phyloP scores from a whole-genome alignment of 2,329 filamentous ascomycete species.

The Cordyceps fumosorosea region DNA sequence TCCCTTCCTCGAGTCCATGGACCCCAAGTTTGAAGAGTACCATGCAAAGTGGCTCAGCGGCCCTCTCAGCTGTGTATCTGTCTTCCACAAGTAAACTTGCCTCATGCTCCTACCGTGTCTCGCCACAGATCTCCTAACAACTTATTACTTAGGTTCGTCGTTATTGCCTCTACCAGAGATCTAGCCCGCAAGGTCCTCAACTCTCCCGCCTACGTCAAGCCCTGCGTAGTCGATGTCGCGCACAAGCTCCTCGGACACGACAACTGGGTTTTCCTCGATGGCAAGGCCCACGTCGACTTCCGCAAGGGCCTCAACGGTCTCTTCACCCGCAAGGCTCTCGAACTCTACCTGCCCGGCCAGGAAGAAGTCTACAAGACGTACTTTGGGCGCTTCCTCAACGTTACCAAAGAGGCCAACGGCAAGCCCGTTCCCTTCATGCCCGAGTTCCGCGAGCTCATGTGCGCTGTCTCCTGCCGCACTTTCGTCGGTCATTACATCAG shows the following conservation, averaged over 20 bases:
- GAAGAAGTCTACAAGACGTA: conserved; percentile 87
- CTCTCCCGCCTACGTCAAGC: conserved; percentile 85
- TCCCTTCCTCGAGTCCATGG: conserved; percentile 87
- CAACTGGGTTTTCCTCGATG: conserved; percentile 97
- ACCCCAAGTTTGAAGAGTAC: conserved; percentile 89
- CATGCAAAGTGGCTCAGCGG: conserved; percentile 88
- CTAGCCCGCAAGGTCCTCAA: conserved; percentile 97
- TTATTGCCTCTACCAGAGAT: conserved; percentile 91
- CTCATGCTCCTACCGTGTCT: background rate
- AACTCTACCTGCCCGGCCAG: conserved; percentile 83
- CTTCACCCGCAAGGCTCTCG: conserved; percentile 86
- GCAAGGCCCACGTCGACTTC: conserved; percentile 91
- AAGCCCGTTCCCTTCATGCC: conserved; percentile 84
- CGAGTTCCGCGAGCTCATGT: conserved; percentile 90
- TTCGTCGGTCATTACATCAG: conserved; percentile 95
- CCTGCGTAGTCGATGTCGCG: conserved; percentile 90
- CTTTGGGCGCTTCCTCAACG: conserved; percentile 69
- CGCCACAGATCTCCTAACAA: background rate
- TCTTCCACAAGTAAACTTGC: conserved; percentile 86
- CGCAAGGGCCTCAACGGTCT: conserved; percentile 92
- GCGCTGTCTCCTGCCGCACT: conserved; percentile 89
- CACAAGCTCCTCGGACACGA: conserved; percentile 85
- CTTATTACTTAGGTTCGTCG: conserved; percentile 65
- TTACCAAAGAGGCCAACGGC: conserved; percentile 65
- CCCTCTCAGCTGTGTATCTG: conserved; percentile 89